Evolutionary conservation across 2,329 filamentous ascomycete genomes (phyloP), one percentile per base, ranked within the genome.

Genomic region (Colletotrichum trifolii): DNA sequence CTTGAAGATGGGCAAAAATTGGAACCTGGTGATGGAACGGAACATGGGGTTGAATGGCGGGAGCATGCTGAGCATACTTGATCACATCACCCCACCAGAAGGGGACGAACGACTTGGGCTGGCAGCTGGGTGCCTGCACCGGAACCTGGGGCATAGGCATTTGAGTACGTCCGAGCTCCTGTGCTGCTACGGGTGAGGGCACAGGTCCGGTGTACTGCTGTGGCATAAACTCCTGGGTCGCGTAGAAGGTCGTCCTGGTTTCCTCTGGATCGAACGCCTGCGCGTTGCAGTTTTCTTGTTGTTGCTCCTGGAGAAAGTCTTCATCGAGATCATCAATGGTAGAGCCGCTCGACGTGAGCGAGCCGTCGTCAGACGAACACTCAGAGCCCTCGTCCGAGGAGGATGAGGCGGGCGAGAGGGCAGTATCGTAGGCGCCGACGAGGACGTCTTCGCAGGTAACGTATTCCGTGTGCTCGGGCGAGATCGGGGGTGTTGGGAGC

Each of bases 1-100:
- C 82, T 73, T 83, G 84, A 61, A 85, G 80, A 64, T 83, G 80
- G 54, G 80, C 76, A 70, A 87, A 80, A 56, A 86, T 76, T 39
- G 82, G 80, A 63, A 85, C 80, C 74, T 84, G 84, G 49, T 83
- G 81, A 65, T 85, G 83, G 62, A 86, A 85, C 33, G 82, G 79
- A 53, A 81, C 76, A 63, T 82, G 79, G 61, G 84, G 80, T 67
- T 84, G 83, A 43, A 83, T 76, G 53, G 79, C 78, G 33, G 82
- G 80, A 54, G 78, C 75, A 64, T 83, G 81, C 72, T 82, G 82
- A 66, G 82, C 81, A 73, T 85, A 84, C 75, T 82, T 82, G 60
- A 85, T 78, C 72, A 85, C 75, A 65, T 85, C 83, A 82, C 82
- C 85, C 80, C 78, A 81, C 62, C 78, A 74, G 60, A 83, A 78